Evolutionary conservation across 768 basidiomycete species (phyloP).

Genomic region (Chalciporus piperatus): DNA sequence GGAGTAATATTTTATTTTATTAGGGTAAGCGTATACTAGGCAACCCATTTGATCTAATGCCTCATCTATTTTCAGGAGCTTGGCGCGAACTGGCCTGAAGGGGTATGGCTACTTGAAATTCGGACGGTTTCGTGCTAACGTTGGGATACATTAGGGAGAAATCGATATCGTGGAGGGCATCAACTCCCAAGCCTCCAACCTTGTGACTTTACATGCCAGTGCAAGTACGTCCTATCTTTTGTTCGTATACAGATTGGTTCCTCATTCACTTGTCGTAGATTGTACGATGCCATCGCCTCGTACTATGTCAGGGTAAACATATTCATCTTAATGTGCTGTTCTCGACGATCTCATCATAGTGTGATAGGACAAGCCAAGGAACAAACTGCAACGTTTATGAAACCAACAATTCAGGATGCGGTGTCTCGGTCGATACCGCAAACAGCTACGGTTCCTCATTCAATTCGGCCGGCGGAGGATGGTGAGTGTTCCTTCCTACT

Average conservation of each 20-base stretch:
- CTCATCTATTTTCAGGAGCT: slow-evolving; percentile 19
- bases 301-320: slow-evolving; percentile 29
- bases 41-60: neutral
- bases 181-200: slow-evolving; percentile 27
- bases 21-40: slow-evolving; percentile 17
- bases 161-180: slow-evolving; percentile 36
- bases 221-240: slow-evolving; percentile 12
- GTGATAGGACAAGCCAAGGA: slow-evolving; percentile 17
- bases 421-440: slow-evolving; percentile 23
- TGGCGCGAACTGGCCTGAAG: slow-evolving; percentile 26
- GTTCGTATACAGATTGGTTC: neutral
- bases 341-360: neutral
- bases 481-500: slow-evolving; percentile 14
- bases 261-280: slow-evolving; percentile 10
- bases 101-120: slow-evolving; percentile 2
- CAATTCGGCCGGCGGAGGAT: slow-evolving; percentile 36
- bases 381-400: slow-evolving; percentile 31
- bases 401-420: slow-evolving; percentile 31
- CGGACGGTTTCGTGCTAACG: neutral
- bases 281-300: slow-evolving; percentile 35
- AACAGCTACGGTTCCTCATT: slow-evolving; percentile 35
- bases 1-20: neutral
- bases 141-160: slow-evolving; percentile 21
- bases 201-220: slow-evolving; percentile 29
- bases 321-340: neutral